Conservation (phyloP, 1,139 yeast species). For the Protomyces arabidopsidicola region DNA sequence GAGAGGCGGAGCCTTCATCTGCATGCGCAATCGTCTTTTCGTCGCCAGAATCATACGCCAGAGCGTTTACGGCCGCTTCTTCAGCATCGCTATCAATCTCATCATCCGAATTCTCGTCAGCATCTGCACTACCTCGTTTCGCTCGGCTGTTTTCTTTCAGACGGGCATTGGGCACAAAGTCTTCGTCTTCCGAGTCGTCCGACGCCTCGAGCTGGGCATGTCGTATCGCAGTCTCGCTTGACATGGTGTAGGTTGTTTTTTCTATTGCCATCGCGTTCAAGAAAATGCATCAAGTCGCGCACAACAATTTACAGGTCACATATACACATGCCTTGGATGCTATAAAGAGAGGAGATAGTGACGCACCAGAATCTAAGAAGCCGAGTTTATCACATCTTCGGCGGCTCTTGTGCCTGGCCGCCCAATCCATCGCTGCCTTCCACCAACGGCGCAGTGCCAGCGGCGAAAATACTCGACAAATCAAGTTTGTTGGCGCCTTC, state of each 20-base stretch:
- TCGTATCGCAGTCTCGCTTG: not conserved
- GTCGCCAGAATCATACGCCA: conserved; percentile 27
- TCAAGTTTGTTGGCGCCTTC: conserved; percentile 36
- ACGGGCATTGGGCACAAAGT: conserved; percentile 2
- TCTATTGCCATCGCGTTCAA: too few relatives aligned
- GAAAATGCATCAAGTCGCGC: too few relatives aligned
- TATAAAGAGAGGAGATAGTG: not conserved
- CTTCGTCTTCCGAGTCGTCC: conserved; percentile 27
- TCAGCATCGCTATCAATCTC: conserved; percentile 37
- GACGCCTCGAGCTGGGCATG: conserved; percentile 7
- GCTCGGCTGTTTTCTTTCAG: not conserved
- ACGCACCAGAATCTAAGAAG: not conserved
- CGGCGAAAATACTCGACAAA: conserved; percentile 20
- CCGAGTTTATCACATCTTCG: not conserved
- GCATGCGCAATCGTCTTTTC: conserved; percentile 12
- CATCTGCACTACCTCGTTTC: not conserved
- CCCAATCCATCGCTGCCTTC: conserved; percentile 23
- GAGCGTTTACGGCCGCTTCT: conserved; percentile 8
- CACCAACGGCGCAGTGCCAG: conserved; percentile 20
- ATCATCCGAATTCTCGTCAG: conserved; percentile 18
- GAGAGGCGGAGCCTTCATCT: not conserved
- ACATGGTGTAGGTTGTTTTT: not conserved
- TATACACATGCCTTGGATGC: not conserved
- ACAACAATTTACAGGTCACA: not conserved
- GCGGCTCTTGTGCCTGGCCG: conserved; percentile 4